Conservation (phyloP, 495 filamentous ascomycete genomes). For the Aspergillus steynii region DNA sequence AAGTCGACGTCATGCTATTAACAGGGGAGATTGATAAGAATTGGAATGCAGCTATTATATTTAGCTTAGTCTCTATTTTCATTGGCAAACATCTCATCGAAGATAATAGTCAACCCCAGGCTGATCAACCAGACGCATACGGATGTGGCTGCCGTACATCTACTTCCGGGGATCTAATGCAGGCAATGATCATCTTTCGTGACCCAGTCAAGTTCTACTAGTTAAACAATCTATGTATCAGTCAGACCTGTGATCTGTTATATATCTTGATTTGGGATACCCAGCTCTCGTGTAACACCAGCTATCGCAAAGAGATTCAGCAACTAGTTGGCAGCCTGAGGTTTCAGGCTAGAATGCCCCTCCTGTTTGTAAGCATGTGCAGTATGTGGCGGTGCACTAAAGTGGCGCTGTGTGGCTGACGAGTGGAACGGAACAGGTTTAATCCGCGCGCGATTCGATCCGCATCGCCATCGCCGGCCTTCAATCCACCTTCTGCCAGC, state of each 20-base stretch:
- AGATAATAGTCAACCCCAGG: not conserved
- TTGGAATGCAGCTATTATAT: not conserved
- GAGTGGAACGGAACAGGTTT: not conserved
- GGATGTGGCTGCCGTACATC: not conserved
- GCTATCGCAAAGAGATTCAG: not conserved
- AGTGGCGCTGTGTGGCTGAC: constrained; percentile 2
- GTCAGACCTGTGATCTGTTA: no score
- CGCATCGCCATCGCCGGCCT: not conserved
- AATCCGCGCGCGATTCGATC: constrained; percentile 2
- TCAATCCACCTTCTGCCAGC: not conserved
- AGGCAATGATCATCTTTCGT: not conserved
- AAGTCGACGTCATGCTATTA: constrained; percentile 2
- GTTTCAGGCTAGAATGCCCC: constrained; percentile 1
- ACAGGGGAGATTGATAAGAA: not conserved
- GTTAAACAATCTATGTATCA: no score
- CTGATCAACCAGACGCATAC: not conserved
- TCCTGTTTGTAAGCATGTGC: not conserved
- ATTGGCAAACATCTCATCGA: not conserved
- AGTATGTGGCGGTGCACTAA: not conserved
- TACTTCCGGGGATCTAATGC: not conserved
- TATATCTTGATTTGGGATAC: no score
- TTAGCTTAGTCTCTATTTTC: not conserved
- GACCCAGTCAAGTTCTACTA: no score
- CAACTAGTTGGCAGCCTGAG: not conserved
- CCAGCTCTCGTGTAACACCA: no score